Evolutionary conservation across 208 protist species (phyloP), one percentile per base, ranked within the genome.

Genomic region (Trypanosoma rangeli): DNA sequence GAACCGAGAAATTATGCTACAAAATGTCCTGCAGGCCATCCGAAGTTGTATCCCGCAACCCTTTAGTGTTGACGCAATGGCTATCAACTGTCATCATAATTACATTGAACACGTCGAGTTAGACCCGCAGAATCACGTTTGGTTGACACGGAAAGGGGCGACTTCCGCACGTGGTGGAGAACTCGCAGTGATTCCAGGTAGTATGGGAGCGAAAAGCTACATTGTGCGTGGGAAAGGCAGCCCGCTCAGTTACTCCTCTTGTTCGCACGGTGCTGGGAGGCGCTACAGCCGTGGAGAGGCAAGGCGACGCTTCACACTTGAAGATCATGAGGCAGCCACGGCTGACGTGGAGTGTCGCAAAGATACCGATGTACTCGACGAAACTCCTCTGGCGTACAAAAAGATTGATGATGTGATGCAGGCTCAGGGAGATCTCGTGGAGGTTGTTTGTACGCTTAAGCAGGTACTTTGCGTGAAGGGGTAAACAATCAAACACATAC

Each of bases 61-160:
- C 8, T 93, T 95, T 74, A 73, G 60, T 20, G 69, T 78, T n/a
- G 64, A 68, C 29, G 37, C 77, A 15, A 52, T 70, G 18, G 88
- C 86, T 10, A 82, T 97, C 26, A 97, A 97, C 79, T 96, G 90
- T 77, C 93, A 97, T 70, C 93, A 97, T 74, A 97, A 97, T 76
- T 97, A 97, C 75, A 79, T 95, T 26, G 85, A 95, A 65, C 76
- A 55, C 28, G 50, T 63, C 4, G 68, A 60, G 42, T 42, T 75
- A 26, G 63, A 57, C 20, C 53, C 68, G 3, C 53, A 58, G n/a
- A 63, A 92, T 63, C 52, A 75, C 28, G 78, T 96, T 49, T 97
- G 86, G 84, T 68, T 97, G 22, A 97, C 89, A 5, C 76, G 93
- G 15, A 97, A 97, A 63, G 93, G 93, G 9, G 93, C 93, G 15